phyloP scores from a whole-genome alignment of 352 stramenopile genomes.

The Globisporangium echinulatum region DNA sequence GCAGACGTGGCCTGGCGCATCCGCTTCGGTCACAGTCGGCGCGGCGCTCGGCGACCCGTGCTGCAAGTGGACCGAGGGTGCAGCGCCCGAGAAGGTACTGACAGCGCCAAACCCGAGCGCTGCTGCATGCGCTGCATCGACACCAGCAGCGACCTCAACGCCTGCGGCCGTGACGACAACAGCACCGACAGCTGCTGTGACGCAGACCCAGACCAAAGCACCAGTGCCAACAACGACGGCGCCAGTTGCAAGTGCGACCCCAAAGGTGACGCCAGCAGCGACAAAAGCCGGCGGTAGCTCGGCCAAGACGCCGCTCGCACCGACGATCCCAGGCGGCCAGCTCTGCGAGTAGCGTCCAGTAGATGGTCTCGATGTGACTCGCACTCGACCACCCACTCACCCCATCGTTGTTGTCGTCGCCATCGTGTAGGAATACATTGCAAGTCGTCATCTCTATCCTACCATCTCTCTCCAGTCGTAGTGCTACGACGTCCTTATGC shows the following conservation, averaged over 20 bases:
- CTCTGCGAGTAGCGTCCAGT: slow-evolving; percentile 9
- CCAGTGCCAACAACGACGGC: slow-evolving; percentile 10
- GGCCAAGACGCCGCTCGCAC: neutral
- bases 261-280: slow-evolving; percentile 9
- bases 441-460: neutral
- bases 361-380: neutral
- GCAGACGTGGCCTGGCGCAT: slow-evolving; percentile 30
- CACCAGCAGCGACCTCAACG: slow-evolving; percentile 14
- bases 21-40: slow-evolving; percentile 25
- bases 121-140: slow-evolving; percentile 22
- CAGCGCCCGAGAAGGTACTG: slow-evolving; percentile 27
- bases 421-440: neutral
- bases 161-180: slow-evolving; percentile 10
- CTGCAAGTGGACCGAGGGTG: slow-evolving; percentile 39
- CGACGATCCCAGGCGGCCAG: slow-evolving; percentile 9
- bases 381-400: neutral
- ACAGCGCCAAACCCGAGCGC: slow-evolving; percentile 26
- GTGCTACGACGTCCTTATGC: neutral
- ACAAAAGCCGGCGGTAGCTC: slow-evolving; percentile 4
- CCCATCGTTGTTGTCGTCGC: neutral
- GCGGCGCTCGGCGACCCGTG: slow-evolving; percentile 44
- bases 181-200: slow-evolving; percentile 9
- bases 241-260: slow-evolving; percentile 11
- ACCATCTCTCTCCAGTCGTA: neutral
- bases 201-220: too few species aligned